A percentile compares a stretch with the other conserved stretches of the same genome.
Evolutionary conservation across 2,329 filamentous ascomycete genomes (phyloP).

Genomic region (Apiospora marii): DNA sequence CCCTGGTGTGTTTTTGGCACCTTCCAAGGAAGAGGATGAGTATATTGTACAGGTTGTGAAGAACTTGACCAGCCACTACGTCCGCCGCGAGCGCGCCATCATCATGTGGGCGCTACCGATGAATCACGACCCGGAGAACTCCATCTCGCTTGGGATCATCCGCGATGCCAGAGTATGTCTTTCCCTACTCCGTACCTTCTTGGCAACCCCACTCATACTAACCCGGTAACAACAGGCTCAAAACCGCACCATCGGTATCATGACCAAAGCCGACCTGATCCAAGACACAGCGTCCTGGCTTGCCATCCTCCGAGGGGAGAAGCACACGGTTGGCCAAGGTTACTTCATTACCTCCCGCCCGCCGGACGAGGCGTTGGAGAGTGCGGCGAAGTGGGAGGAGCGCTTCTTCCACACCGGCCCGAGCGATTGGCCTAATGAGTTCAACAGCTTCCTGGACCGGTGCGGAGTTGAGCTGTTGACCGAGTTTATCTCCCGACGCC

Average conservation of each 20-base stretch:
- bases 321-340: slow-evolving; percentile 72
- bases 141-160: slow-evolving; percentile 72
- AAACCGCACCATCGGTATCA: slow-evolving; percentile 72
- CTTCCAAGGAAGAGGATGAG: slow-evolving; percentile 67
- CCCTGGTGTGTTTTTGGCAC: slow-evolving; percentile 80
- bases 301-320: slow-evolving; percentile 66
- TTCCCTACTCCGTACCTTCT: not conserved
- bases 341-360: slow-evolving; percentile 82
- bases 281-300: slow-evolving; percentile 64
- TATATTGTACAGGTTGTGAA: slow-evolving; percentile 77
- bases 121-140: slow-evolving; percentile 80
- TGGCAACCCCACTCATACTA: slow-evolving; percentile 34
- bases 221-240: not conserved
- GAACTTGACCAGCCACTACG: slow-evolving; percentile 74
- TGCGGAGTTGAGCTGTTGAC: slow-evolving; percentile 64
- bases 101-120: slow-evolving; percentile 81
- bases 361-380: slow-evolving; percentile 58
- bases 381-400: slow-evolving; percentile 61
- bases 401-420: slow-evolving; percentile 54
- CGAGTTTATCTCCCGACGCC: slow-evolving; percentile 58
- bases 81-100: slow-evolving; percentile 73
- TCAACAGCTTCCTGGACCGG: slow-evolving; percentile 54
- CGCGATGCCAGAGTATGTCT: slow-evolving; percentile 57
- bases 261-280: slow-evolving; percentile 85
- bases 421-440: slow-evolving; percentile 56